A percentile compares a stretch with the other conserved stretches of the same genome.
Evolutionary conservation across 345 rosid genomes (phyloP).

Genomic region (Citrus glauca): DNA sequence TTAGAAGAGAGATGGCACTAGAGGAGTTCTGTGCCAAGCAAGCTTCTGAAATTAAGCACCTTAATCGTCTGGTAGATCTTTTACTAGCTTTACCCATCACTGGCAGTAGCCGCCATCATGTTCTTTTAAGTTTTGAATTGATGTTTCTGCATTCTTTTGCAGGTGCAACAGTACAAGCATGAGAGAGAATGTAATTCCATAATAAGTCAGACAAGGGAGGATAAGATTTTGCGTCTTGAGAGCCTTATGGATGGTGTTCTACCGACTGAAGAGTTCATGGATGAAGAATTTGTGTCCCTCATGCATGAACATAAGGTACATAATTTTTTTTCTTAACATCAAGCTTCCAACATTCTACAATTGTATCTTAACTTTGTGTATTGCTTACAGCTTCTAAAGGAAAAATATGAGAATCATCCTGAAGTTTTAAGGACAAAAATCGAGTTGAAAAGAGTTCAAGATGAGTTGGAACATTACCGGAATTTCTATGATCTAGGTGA

Average conservation of each 20-base stretch:
- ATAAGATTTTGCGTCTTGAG: conserved; percentile 88
- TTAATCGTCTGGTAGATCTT: conserved; percentile 79
- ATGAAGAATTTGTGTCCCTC: conserved; percentile 76
- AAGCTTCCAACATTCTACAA: conserved; percentile 10
- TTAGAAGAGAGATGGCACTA: conserved; percentile 97
- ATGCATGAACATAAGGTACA: conserved; percentile 73
- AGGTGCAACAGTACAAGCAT: conserved; percentile 98
- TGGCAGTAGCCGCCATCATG: not conserved
- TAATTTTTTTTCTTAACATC: conserved; percentile 8
- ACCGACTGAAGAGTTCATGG: conserved; percentile 81
- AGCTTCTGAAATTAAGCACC: conserved; percentile 81
- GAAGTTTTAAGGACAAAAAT: conserved; percentile 70
- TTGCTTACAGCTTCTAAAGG: conserved; percentile 75
- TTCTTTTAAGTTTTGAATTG: conserved; percentile 9
- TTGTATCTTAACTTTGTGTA: conserved; percentile 12
- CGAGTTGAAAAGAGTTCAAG: conserved; percentile 73
- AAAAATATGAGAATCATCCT: conserved; percentile 88
- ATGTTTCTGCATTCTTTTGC: conserved; percentile 22
- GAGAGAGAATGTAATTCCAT: conserved; percentile 96
- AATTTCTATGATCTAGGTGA: conserved; percentile 87
- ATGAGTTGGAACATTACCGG: conserved; percentile 71
- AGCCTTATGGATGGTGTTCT: conserved; percentile 97
- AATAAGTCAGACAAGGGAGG: conserved; percentile 87
- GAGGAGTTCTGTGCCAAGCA: conserved; percentile 92
- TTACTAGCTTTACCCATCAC: conserved; percentile 13